A percentile compares a stretch with the other conserved stretches of the same genome.
These are phyloP conservation scores for Wallacemonas sp. DNA, from an alignment of 208 protist species.

Conservation along the genomic window DNA sequence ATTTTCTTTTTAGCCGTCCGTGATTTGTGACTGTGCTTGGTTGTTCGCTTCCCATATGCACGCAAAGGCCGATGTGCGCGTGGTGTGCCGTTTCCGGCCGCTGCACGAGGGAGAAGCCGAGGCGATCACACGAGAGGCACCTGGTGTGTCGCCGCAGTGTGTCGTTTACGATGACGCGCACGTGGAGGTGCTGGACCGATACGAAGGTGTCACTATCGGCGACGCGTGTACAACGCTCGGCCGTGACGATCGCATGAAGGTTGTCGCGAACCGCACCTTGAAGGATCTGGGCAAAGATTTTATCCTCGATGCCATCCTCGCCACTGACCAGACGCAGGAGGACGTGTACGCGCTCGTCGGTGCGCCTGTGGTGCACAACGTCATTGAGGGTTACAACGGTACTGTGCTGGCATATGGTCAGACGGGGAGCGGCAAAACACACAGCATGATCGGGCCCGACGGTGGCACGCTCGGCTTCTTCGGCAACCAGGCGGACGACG, in stretches of 20 bases:
- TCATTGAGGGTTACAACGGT: slow-evolving; percentile 51
- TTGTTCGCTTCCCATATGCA: slow-evolving; percentile 8
- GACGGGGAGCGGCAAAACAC: slow-evolving; percentile 62
- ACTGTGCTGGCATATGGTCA: slow-evolving; percentile 61
- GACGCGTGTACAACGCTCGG: slow-evolving; percentile 1
- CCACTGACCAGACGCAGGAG: slow-evolving; percentile 30
- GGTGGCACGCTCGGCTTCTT: slow-evolving; percentile 25
- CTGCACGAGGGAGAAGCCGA: slow-evolving; percentile 15
- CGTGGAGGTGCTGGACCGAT: slow-evolving; percentile 31
- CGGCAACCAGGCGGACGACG: neutral
- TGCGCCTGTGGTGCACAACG: slow-evolving; percentile 33
- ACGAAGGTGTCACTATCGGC: neutral
- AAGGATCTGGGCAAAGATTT: slow-evolving; percentile 23
- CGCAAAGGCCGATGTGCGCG: slow-evolving; percentile 29
- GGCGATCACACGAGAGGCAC: neutral
- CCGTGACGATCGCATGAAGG: neutral
- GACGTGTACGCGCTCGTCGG: slow-evolving; percentile 40
- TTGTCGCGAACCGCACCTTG: slow-evolving; percentile 10
- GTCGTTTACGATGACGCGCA: slow-evolving; percentile 27
- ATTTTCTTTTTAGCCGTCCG: neutral
- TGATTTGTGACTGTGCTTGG: slow-evolving; percentile 6
- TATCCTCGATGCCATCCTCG: slow-evolving; percentile 47
- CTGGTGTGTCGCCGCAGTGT: slow-evolving; percentile 1
- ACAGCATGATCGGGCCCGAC: slow-evolving; percentile 57
- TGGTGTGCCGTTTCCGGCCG: slow-evolving; percentile 54